Evolutionary conservation across 1,284 basidiomycete genomes (phyloP).

Genomic region (Ceratobasidium sp.): DNA sequence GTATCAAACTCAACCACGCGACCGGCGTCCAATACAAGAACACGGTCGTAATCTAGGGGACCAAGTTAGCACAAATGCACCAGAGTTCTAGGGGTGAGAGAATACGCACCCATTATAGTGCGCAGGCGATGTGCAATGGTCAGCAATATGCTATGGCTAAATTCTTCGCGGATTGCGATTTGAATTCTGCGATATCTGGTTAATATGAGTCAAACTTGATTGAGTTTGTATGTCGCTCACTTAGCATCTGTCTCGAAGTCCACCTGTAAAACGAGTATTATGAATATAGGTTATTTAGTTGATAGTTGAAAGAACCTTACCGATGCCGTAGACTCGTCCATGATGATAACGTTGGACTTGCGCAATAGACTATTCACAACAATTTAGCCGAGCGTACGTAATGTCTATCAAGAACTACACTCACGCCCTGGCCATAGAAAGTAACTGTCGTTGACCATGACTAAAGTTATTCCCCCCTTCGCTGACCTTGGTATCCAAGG

Average conservation of each 20-base stretch:
- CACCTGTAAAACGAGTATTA: conserved; percentile 50
- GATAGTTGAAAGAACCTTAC: neutral
- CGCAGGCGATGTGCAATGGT: conserved; percentile 56
- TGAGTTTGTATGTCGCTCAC: neutral
- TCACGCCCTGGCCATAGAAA: conserved; percentile 69
- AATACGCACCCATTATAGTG: conserved; percentile 27
- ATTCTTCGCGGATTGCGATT: conserved; percentile 79
- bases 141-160: conserved; percentile 76
- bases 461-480: conserved; percentile 86
- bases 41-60: conserved; percentile 68
- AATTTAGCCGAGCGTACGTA: neutral
- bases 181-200: conserved; percentile 63
- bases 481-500: conserved; percentile 77
- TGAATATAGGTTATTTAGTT: neutral
- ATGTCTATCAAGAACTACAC: neutral
- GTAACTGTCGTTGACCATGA: conserved; percentile 84
- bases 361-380: conserved; percentile 11
- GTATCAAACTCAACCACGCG: conserved; percentile 54
- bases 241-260: conserved; percentile 64
- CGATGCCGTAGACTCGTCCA: conserved; percentile 42
- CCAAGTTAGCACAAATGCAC: neutral
- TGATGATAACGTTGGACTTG: conserved; percentile 37
- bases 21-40: conserved; percentile 47
- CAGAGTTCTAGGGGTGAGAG: too few relatives aligned
- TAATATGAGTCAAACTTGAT: neutral